phyloP scores from a whole-genome alignment of 768 basidiomycete genomes.

The Jaapia argillacea region DNA sequence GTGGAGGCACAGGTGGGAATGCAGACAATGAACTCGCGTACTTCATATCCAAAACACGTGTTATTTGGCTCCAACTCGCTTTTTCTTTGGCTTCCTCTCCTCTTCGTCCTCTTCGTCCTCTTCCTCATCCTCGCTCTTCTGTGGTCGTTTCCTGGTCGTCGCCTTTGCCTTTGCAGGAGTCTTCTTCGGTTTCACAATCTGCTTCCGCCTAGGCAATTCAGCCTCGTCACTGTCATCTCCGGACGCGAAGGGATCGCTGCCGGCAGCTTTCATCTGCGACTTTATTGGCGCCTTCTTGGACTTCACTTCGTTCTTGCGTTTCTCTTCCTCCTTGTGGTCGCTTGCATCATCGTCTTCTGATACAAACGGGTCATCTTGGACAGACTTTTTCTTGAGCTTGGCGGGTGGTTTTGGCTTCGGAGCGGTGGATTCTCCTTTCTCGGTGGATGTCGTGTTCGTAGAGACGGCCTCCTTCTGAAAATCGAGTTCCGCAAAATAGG shows the following conservation, averaged over 20 bases:
- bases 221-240: conserved; percentile 9
- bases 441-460: conserved; percentile 4
- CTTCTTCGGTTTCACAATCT: background rate
- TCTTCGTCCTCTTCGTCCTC: conserved; percentile 8
- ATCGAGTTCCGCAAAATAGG: conserved; percentile 40
- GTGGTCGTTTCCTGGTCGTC: background rate
- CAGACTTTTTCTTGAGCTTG: conserved; percentile 35
- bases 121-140: conserved; percentile 1
- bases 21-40: too few species aligned
- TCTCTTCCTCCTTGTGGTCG: conserved; percentile 12
- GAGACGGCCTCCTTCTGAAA: conserved; percentile 17
- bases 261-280: conserved; percentile 1
- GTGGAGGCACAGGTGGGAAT: too few species aligned
- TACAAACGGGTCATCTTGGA: conserved; percentile 44
- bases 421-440: conserved; percentile 12
- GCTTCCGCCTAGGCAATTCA: background rate
- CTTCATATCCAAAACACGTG: too few species aligned
- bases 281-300: conserved; percentile 10
- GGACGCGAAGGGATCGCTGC: conserved; percentile 9
- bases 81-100: conserved; percentile 23
- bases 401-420: conserved; percentile 26
- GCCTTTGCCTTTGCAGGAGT: background rate
- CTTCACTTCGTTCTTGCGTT: conserved; percentile 13
- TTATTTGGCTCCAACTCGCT: conserved; percentile 15
- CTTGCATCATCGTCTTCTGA: conserved; percentile 32